Evolutionary conservation across 805 yeast genomes (phyloP).

Genomic region (Hagleromyces aurorensis): DNA sequence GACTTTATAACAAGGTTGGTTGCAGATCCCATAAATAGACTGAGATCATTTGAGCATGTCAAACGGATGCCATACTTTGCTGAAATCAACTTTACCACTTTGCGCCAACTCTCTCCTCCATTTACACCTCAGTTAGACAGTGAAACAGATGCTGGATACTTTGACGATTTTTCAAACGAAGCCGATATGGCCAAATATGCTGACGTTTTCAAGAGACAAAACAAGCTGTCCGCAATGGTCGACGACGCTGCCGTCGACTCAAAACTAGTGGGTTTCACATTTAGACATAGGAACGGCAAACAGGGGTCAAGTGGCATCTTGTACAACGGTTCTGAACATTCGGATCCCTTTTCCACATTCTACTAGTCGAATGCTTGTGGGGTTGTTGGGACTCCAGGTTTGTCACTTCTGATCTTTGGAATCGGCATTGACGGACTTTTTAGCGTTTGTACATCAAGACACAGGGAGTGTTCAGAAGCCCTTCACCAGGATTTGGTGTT

Average conservation of each 20-base stretch:
- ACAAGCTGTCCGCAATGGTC: constrained; percentile 62
- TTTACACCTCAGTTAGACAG: constrained; percentile 94
- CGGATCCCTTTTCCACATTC: constrained; percentile 33
- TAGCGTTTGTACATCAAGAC: no score
- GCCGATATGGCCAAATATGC: constrained; percentile 96
- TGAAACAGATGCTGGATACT: constrained; percentile 97
- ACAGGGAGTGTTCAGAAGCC: no score
- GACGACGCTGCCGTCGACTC: constrained; percentile 51
- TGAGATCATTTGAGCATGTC: constrained; percentile 74
- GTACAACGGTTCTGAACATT: constrained; percentile 30
- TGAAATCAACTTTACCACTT: constrained; percentile 69
- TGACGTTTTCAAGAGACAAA: constrained; percentile 92
- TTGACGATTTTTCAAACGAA: constrained; percentile 94
- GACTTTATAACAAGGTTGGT: constrained; percentile 70
- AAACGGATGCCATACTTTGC: constrained; percentile 71
- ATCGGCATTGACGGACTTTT: no score
- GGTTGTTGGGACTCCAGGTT: no score
- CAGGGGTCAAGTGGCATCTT: constrained; percentile 33
- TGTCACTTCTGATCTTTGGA: no score
- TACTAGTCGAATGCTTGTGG: constrained; percentile 17
- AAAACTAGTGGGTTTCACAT: constrained; percentile 91
- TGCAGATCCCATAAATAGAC: constrained; percentile 68
- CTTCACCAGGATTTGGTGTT: no score
- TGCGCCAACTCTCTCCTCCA: constrained; percentile 77
- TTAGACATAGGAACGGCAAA: constrained; percentile 60